Evolutionary conservation across 1,284 basidiomycete genomes (phyloP), one percentile per base, ranked within the genome.

Genomic region (Spongiforma sp.): DNA sequence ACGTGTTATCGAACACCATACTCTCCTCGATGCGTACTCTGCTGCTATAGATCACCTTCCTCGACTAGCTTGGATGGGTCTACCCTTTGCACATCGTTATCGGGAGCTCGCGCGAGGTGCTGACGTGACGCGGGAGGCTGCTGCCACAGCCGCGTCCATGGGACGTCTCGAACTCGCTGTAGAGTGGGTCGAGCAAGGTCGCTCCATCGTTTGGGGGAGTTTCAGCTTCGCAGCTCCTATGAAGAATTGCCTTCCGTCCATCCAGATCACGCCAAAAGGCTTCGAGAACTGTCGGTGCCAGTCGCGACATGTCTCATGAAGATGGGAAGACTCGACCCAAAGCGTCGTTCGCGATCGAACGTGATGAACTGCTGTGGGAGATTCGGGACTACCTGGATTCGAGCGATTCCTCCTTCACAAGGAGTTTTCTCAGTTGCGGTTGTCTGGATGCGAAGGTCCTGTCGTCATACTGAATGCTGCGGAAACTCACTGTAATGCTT

Each of bases 391-490:
- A 21, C 39, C 39, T 21, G 39, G 39, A 9, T 41, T 41, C 39
- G 39, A 41, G 19, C 39, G 39, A 41, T 41, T 41, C 39, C 39
- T 41, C 39, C 39, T 41, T 21, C 39, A 21, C 39, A 41, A 41
- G 19, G 39, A 41, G 14, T 41, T 41, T 21, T 41, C 39, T 7
- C 19, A 41, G 8, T 21, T 41, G 7, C 39, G 39, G 14, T 8
- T 8, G 7, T 41, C 39, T 8, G 39, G 17, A 21, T 21, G 21
- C 3, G 30, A 46, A 0, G 65, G 65, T 3, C 62, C 62, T 3
- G 52, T 63, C 6, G 52, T 55, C 17, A 41, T 61, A 21, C 50
- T 61, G 15, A 55, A 54, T 5, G 59, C 60, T 32, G 57, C 39
- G 2, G 19, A 50, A 26, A 5, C 5, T 3, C 30, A 57, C 15